Evolutionary conservation across 352 stramenopile genomes (phyloP).

Genomic region (Pythium oligandrum): DNA sequence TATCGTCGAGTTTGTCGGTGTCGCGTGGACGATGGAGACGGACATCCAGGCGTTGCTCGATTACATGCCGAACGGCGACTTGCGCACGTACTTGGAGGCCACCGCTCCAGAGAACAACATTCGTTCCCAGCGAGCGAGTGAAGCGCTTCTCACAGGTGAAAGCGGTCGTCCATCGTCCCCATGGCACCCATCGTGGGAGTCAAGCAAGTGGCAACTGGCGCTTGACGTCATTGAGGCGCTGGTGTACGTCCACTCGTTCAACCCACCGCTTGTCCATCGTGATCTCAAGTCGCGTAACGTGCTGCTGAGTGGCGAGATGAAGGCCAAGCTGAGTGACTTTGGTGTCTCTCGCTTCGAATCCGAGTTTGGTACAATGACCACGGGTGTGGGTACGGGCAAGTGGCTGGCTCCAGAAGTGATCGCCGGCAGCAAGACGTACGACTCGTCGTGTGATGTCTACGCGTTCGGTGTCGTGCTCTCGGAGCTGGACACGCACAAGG

Average conservation of each 20-base stretch:
- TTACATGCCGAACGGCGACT: slow-evolving; percentile 57
- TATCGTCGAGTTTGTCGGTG: slow-evolving; percentile 61
- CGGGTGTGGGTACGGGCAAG: slow-evolving; percentile 14
- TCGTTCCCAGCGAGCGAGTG: background rate
- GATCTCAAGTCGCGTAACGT: slow-evolving; percentile 43
- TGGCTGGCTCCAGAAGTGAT: slow-evolving; percentile 49
- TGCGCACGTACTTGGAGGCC: slow-evolving; percentile 39
- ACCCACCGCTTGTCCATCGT: slow-evolving; percentile 33
- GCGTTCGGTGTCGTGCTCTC: slow-evolving; percentile 45
- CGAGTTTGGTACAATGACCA: slow-evolving; percentile 12
- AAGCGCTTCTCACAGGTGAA: background rate
- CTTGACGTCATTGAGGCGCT: slow-evolving; percentile 45
- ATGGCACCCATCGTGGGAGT: background rate
- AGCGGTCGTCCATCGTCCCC: background rate
- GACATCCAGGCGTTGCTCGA: slow-evolving; percentile 63
- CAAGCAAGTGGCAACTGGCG: slow-evolving; percentile 29
- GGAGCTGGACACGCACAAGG: slow-evolving; percentile 47
- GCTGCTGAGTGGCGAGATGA: slow-evolving; percentile 23
- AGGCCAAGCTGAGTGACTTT: slow-evolving; percentile 21
- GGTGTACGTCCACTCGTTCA: slow-evolving; percentile 42
- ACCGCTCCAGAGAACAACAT: slow-evolving; percentile 10
- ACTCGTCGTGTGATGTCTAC: slow-evolving; percentile 35
- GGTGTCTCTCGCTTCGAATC: slow-evolving; percentile 15
- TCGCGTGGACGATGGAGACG: slow-evolving; percentile 53
- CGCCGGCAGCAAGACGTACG: slow-evolving; percentile 26